Evolutionary conservation across 371 early-diverging fungal genomes (phyloP).

Genomic region (Apophysomyces ossiformis): DNA sequence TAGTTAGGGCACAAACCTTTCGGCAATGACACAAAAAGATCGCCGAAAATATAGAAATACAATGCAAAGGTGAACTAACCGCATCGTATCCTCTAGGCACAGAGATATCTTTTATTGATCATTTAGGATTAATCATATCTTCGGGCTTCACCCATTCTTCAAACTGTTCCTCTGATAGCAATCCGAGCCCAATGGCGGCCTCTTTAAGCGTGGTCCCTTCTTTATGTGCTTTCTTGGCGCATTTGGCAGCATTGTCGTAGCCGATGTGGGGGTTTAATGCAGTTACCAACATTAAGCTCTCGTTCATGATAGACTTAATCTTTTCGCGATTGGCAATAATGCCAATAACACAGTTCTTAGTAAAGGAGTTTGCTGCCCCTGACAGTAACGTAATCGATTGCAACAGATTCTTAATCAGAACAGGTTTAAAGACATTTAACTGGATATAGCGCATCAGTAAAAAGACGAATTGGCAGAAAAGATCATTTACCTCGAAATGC

Average conservation of each 20-base stretch:
- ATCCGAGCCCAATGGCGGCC: slow-evolving; percentile 80
- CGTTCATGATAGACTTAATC: slow-evolving; percentile 85
- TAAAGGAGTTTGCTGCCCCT: slow-evolving; percentile 88
- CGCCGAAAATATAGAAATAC: not conserved
- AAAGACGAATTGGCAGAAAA: too few relatives aligned
- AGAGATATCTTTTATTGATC: not conserved
- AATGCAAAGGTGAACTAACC: not conserved
- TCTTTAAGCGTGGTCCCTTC: slow-evolving; percentile 82
- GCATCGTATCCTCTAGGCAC: too few relatives aligned
- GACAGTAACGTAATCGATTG: slow-evolving; percentile 86
- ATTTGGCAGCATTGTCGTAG: slow-evolving; percentile 82
- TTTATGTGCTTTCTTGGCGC: slow-evolving; percentile 96
- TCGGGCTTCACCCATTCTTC: slow-evolving; percentile 92
- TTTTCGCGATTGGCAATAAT: slow-evolving; percentile 89
- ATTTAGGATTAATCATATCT: slow-evolving; percentile 79
- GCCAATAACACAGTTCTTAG: slow-evolving; percentile 90
- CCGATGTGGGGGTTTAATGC: slow-evolving; percentile 87
- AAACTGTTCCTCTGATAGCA: slow-evolving; percentile 87
- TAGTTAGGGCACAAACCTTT: too few relatives aligned
- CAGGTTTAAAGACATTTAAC: slow-evolving; percentile 98
- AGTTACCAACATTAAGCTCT: slow-evolving; percentile 53
- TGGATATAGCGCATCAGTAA: slow-evolving; percentile 11
- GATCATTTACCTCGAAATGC: slow-evolving; percentile 90
- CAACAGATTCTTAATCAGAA: slow-evolving; percentile 92
- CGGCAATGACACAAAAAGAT: too few relatives aligned